A percentile compares a stretch with the other conserved stretches of the same genome.
Conservation (phyloP, 129 eudicot species). For the Centella asiatica region DNA sequence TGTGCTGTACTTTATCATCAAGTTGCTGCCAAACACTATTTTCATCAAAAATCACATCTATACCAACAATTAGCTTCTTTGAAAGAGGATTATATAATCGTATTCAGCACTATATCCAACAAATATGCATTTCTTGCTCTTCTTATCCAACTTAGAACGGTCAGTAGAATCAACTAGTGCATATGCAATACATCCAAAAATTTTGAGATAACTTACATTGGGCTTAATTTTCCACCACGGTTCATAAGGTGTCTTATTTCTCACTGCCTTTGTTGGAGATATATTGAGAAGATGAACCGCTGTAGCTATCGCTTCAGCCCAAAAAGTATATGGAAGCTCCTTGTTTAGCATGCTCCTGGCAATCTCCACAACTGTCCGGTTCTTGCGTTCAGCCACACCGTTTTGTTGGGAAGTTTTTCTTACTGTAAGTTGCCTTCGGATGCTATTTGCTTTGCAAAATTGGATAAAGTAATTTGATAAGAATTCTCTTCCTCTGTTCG, state of each 20-base stretch:
- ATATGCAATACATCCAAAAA: constrained; percentile 5
- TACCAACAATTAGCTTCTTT: neutral
- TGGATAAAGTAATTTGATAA: neutral
- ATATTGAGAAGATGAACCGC: neutral
- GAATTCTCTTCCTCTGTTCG: neutral
- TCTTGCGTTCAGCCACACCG: constrained; percentile 2
- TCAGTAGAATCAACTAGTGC: neutral
- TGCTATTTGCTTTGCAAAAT: neutral
- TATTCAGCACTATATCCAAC: constrained; percentile 3
- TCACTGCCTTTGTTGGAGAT: neutral
- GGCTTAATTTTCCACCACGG: neutral
- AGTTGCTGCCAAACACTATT: too few relatives aligned
- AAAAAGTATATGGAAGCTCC: neutral
- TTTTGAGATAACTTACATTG: neutral
- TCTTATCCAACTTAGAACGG: neutral
- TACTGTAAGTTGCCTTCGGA: neutral
- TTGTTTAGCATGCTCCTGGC: constrained; percentile 7
- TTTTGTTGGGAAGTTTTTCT: constrained; percentile 1
- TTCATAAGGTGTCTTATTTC: neutral
- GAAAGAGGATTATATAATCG: neutral
- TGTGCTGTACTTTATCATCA: too few relatives aligned
- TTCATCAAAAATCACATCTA: constrained; percentile 1
- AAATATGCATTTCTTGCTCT: constrained; percentile 7
- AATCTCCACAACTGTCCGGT: neutral
- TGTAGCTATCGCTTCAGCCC: constrained; percentile 11